Evolutionary conservation across 2,329 filamentous ascomycete species (phyloP).

Genomic region (Talaromyces albobiverticillius): DNA sequence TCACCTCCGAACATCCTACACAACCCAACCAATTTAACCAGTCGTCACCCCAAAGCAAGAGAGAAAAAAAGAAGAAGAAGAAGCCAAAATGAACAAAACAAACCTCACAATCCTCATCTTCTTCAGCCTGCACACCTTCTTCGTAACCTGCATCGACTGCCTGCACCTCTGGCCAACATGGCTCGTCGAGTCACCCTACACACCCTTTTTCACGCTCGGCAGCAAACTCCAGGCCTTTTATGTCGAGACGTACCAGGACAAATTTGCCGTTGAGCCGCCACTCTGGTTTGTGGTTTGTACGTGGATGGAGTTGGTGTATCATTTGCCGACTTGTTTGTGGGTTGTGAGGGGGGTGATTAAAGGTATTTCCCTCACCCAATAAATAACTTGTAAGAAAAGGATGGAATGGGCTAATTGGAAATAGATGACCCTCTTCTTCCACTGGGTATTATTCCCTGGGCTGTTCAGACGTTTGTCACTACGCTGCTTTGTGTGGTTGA

Average conservation of each 20-base stretch:
- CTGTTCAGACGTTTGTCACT: conserved; percentile 58
- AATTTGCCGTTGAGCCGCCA: conserved; percentile 60
- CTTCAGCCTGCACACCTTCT: conserved; percentile 12
- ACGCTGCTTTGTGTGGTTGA: conserved; percentile 63
- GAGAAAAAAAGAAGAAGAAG: no score
- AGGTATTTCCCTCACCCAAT: conserved; percentile 28
- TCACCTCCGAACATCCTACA: no score
- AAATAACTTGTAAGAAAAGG: neutral
- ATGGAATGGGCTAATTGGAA: neutral
- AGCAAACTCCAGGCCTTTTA: conserved; percentile 55
- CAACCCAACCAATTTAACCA: no score
- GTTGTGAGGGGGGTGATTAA: conserved; percentile 53
- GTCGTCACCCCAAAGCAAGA: no score
- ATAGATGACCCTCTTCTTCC: conserved; percentile 57
- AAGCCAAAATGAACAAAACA: no score
- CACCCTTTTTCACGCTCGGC: conserved; percentile 50
- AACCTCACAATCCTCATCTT: conserved; percentile 4
- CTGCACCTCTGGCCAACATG: conserved; percentile 9
- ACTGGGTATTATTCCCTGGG: conserved; percentile 59
- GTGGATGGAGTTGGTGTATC: conserved; percentile 59
- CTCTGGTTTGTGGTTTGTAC: conserved; percentile 59
- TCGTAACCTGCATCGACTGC: conserved; percentile 10
- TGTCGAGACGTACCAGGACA: conserved; percentile 59
- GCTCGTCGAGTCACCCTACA: conserved; percentile 51
- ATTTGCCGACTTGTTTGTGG: conserved; percentile 61